These are phyloP conservation scores for Yamadazyma phyllophila DNA, from an alignment of 805 yeast species.

Conservation along the genomic window DNA sequence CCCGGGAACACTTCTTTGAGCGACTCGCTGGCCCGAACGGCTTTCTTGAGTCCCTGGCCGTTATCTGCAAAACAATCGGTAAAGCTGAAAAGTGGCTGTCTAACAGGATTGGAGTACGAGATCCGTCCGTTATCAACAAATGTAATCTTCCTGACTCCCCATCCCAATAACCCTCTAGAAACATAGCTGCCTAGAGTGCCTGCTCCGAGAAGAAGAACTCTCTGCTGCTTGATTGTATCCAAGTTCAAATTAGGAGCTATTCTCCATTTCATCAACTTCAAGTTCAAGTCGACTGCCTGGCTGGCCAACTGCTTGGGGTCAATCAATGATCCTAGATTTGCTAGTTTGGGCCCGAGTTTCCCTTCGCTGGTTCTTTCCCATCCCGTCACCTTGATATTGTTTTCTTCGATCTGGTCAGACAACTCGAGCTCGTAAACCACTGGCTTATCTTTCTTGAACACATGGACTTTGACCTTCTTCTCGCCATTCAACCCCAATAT, in stretches of 20 bases:
- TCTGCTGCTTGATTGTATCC: slow-evolving; percentile 56
- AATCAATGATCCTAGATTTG: slow-evolving; percentile 77
- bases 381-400: slow-evolving; percentile 53
- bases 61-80: slow-evolving; percentile 70
- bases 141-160: slow-evolving; percentile 89
- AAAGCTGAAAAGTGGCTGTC: slow-evolving; percentile 85
- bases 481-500: slow-evolving; percentile 33
- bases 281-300: slow-evolving; percentile 88
- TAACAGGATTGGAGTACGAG: slow-evolving; percentile 90
- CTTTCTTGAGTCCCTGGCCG: slow-evolving; percentile 68
- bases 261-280: slow-evolving; percentile 96
- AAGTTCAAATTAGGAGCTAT: slow-evolving; percentile 79
- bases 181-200: slow-evolving; percentile 96
- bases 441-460: slow-evolving; percentile 22
- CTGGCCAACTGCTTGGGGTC: slow-evolving; percentile 81
- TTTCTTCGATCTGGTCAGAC: slow-evolving; percentile 2
- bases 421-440: slow-evolving; percentile 20
- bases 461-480: slow-evolving; percentile 18
- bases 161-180: slow-evolving; percentile 79
- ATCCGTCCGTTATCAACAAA: slow-evolving; percentile 88
- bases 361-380: slow-evolving; percentile 86
- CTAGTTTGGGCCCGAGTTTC: slow-evolving; percentile 75
- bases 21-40: slow-evolving; percentile 71
- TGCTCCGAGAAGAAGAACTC: slow-evolving; percentile 82
- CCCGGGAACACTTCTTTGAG: slow-evolving; percentile 76